Conservation (phyloP, 2,329 filamentous ascomycete genomes). For the Pseudocercospora ulei region DNA sequence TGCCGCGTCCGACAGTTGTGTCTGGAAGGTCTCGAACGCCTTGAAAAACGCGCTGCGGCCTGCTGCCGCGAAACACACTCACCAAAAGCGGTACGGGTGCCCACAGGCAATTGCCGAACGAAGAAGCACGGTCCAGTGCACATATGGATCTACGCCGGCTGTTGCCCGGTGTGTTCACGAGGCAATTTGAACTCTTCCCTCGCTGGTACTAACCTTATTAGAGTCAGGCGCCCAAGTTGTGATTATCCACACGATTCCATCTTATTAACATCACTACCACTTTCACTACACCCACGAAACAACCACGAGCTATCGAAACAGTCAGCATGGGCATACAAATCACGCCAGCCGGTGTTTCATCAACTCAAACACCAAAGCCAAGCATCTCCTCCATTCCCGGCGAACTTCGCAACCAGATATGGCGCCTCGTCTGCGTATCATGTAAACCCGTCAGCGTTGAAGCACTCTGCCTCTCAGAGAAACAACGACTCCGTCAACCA, state of each 20-base stretch:
- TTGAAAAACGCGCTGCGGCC: not conserved
- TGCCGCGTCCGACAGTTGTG: not conserved
- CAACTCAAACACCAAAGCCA: not conserved
- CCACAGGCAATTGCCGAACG: conserved; percentile 6
- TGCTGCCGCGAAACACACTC: not conserved
- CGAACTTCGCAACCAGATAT: conserved; percentile 19
- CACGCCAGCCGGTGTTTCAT: conserved; percentile 1
- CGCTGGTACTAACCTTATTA: not conserved
- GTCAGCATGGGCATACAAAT: conserved; percentile 10
- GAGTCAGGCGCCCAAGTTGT: no score
- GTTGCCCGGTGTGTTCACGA: conserved; percentile 4
- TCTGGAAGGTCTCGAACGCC: conserved; percentile 1
- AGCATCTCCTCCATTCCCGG: conserved; percentile 14
- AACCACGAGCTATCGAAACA: not conserved
- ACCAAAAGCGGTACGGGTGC: conserved; percentile 5
- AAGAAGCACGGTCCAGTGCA: not conserved
- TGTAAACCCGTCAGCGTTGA: conserved; percentile 13
- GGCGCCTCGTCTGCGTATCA: conserved; percentile 14
- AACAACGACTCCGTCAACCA: conserved; percentile 16
- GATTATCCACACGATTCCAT: no score
- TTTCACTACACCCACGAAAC: not conserved
- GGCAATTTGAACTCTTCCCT: not conserved
- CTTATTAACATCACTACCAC: not conserved
- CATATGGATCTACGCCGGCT: conserved; percentile 3
- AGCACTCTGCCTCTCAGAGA: conserved; percentile 15